Percentiles rank a stretch among this genome's conserved stretches.
Conservation (phyloP, 768 basidiomycete species). For the Lanmaoa pseudosensibilis region DNA sequence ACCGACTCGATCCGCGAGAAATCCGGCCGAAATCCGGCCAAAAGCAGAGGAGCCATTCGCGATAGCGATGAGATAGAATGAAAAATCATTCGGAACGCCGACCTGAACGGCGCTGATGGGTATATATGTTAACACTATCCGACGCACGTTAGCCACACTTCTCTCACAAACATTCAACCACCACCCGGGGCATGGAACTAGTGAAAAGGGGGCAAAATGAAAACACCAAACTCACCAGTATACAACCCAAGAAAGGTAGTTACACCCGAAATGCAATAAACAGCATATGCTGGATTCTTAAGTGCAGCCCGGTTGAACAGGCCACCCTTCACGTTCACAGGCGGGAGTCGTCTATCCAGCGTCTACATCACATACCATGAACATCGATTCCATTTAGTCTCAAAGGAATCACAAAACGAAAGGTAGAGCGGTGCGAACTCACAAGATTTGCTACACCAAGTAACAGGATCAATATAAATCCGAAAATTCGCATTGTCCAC, state of each 20-base stretch:
- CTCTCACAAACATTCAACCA: neutral
- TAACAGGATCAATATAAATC: conserved; percentile 55
- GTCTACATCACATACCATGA: conserved; percentile 13
- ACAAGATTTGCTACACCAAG: conserved; percentile 58
- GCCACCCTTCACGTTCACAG: conserved; percentile 52
- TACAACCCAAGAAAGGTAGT: conserved; percentile 68
- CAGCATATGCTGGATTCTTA: conserved; percentile 44
- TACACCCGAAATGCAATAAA: conserved; percentile 59
- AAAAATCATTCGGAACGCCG: conserved; percentile 50
- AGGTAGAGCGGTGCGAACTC: conserved; percentile 6
- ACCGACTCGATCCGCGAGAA: conserved; percentile 57
- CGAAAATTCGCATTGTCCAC: conserved; percentile 76
- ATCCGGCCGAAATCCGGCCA: conserved; percentile 57
- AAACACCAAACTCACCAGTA: conserved; percentile 43
- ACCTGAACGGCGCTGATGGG: conserved; percentile 52
- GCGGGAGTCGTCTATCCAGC: conserved; percentile 51
- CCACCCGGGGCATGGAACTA: too few species aligned
- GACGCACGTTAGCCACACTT: neutral
- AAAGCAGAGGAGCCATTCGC: conserved; percentile 65
- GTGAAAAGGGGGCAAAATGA: neutral
- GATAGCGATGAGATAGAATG: conserved; percentile 67
- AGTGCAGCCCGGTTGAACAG: conserved; percentile 56
- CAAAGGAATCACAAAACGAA: neutral
- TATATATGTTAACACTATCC: conserved; percentile 65
- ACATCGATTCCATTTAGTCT: neutral